Evolutionary conservation across 805 yeast genomes (phyloP).

Genomic region (Ogataea populi-albae): DNA sequence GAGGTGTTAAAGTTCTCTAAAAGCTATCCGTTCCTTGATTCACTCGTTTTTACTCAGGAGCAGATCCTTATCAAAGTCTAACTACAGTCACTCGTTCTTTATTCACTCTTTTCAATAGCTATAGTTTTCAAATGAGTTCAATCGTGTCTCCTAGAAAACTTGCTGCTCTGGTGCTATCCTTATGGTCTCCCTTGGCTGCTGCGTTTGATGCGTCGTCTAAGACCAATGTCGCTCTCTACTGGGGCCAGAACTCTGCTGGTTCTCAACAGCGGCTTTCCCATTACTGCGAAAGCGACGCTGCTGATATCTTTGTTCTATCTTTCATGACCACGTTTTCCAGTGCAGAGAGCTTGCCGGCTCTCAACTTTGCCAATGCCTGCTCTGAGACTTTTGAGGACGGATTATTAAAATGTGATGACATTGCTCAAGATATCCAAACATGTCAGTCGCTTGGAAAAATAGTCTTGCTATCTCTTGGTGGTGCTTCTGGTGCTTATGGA

Average conservation of each 20-base stretch:
- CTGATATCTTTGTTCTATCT: slow-evolving; percentile 69
- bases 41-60: neutral
- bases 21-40: no score
- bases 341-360: slow-evolving; percentile 35
- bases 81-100: no score
- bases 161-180: slow-evolving; percentile 13
- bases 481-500: slow-evolving; percentile 60
- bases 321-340: slow-evolving; percentile 64
- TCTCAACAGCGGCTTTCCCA: slow-evolving; percentile 43
- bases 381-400: slow-evolving; percentile 40
- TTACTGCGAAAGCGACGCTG: slow-evolving; percentile 67
- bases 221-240: slow-evolving; percentile 71
- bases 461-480: slow-evolving; percentile 75
- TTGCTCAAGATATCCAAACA: slow-evolving; percentile 60
- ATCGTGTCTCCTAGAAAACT: slow-evolving; percentile 9
- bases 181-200: slow-evolving; percentile 11
- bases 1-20: no score
- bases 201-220: slow-evolving; percentile 39
- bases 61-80: no score
- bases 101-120: slow-evolving; percentile 1
- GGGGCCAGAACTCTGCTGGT: slow-evolving; percentile 88
- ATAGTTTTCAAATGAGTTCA: slow-evolving; percentile 5
- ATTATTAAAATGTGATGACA: slow-evolving; percentile 37
- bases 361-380: slow-evolving; percentile 59
- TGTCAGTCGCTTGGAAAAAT: slow-evolving; percentile 82